These are phyloP conservation scores for Piper longum DNA, from an alignment of 164 flowering plant species.

Conservation along the genomic window DNA sequence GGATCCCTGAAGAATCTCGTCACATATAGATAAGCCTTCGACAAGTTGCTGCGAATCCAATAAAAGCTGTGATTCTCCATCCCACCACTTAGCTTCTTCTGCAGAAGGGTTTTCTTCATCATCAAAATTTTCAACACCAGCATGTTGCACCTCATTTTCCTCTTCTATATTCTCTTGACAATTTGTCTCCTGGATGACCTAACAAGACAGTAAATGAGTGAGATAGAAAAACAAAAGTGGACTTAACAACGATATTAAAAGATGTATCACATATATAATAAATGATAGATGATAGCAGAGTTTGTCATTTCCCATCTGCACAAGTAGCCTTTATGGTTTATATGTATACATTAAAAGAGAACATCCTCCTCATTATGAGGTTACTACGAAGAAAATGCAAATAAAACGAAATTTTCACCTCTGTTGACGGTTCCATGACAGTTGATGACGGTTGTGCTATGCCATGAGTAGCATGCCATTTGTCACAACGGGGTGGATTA, in stretches of 20 bases:
- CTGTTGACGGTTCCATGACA: background rate
- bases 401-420: background rate
- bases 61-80: slow-evolving; percentile 56
- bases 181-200: slow-evolving; percentile 8
- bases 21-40: slow-evolving; percentile 68
- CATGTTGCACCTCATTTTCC: slow-evolving; percentile 22
- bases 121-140: slow-evolving; percentile 10
- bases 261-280: background rate
- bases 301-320: no score
- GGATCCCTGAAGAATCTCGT: slow-evolving; percentile 66
- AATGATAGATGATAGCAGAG: no score
- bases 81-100: slow-evolving; percentile 66
- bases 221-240: background rate
- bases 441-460: slow-evolving; percentile 8
- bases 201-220: background rate
- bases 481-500: slow-evolving; percentile 52
- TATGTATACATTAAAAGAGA: background rate
- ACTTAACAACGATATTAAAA: background rate
- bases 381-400: background rate
- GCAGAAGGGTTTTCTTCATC: slow-evolving; percentile 12
- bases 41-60: slow-evolving; percentile 78
- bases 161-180: slow-evolving; percentile 10
- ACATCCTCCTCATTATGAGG: no score
- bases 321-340: no score
- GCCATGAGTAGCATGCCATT: slow-evolving; percentile 14